A percentile compares a stretch with the other conserved stretches of the same genome.
phyloP scores from a whole-genome alignment of 139 green algal species.

The Chlorella sp. region DNA sequence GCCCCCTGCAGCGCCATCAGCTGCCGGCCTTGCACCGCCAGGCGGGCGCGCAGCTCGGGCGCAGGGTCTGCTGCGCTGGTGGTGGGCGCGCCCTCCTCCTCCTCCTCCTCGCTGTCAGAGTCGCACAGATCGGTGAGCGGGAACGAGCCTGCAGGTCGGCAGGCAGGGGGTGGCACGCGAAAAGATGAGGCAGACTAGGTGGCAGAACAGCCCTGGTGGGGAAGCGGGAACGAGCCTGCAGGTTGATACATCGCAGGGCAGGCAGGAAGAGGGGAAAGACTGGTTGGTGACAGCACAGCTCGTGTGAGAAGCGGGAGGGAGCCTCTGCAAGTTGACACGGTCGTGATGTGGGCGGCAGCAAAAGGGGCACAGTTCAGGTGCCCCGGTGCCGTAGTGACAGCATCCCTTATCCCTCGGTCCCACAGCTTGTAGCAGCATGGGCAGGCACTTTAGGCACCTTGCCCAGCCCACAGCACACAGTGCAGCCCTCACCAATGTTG shows the following conservation, averaged over 20 bases:
- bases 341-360: no score
- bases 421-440: neutral
- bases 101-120: constrained; percentile 1
- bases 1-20: neutral
- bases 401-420: neutral
- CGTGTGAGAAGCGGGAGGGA: no score
- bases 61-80: no score
- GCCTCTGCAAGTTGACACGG: no score
- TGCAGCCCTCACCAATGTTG: neutral
- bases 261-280: neutral
- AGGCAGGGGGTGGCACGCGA: neutral
- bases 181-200: neutral
- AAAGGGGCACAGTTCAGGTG: no score
- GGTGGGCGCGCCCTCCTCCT: no score
- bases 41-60: neutral
- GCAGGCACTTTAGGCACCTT: neutral
- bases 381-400: neutral
- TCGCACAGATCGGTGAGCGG: neutral
- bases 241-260: neutral
- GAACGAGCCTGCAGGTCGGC: constrained; percentile 7
- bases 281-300: neutral
- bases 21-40: constrained; percentile 15
- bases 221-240: neutral
- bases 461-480: no score
- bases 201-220: neutral